Evolutionary conservation across 2,329 filamentous ascomycete genomes (phyloP).

Genomic region (Cryphonectria nitschkei): DNA sequence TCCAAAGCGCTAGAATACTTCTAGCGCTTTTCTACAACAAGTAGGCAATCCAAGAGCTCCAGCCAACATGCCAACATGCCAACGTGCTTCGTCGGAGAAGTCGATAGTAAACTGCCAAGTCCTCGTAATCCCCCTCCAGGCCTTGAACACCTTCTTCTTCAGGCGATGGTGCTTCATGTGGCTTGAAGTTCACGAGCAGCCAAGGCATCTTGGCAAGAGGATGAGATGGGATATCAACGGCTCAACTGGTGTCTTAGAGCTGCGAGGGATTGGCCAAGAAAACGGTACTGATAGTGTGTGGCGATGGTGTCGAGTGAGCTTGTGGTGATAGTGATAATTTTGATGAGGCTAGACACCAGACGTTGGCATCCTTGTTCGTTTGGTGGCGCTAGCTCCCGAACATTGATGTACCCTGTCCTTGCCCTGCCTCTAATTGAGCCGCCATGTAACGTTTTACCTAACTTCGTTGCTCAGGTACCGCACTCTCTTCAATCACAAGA

Average conservation of each 20-base stretch:
- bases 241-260: neutral
- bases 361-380: neutral
- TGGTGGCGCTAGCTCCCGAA: neutral
- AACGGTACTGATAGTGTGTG: neutral
- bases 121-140: neutral
- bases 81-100: neutral
- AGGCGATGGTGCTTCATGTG: neutral
- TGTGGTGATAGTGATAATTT: neutral
- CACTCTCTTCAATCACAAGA: neutral
- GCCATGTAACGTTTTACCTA: neutral
- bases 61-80: neutral
- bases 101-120: constrained; percentile 5
- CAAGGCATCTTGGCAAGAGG: neutral
- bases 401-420: neutral
- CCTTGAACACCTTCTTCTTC: constrained; percentile 8
- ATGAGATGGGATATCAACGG: neutral
- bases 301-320: neutral
- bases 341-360: neutral
- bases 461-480: neutral
- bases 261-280: neutral
- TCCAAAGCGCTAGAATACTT: neutral
- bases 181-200: neutral
- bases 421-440: neutral
- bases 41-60: neutral
- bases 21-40: neutral